These are phyloP conservation scores for Clarireedia hainanense DNA, from an alignment of 2,329 filamentous ascomycete genomes.

Conservation along the genomic window DNA sequence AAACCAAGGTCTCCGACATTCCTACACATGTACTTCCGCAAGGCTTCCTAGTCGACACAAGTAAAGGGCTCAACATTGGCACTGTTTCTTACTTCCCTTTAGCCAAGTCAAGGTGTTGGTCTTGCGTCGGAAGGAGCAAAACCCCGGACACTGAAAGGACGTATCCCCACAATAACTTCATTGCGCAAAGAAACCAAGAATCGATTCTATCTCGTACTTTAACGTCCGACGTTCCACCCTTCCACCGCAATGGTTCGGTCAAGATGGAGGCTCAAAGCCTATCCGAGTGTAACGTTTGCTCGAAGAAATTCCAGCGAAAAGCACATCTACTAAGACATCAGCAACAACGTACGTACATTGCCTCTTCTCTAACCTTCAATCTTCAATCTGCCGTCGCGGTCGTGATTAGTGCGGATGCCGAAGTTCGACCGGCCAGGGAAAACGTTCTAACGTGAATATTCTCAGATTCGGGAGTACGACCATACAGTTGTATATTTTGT, in stretches of 20 bases:
- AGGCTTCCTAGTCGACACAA: neutral
- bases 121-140: slow-evolving; percentile 1
- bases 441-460: neutral
- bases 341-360: slow-evolving; percentile 24
- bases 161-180: slow-evolving; percentile 4
- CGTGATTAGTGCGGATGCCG: neutral
- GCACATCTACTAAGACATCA: slow-evolving; percentile 29
- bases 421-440: neutral
- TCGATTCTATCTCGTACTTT: neutral
- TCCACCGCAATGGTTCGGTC: slow-evolving; percentile 19
- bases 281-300: slow-evolving; percentile 27
- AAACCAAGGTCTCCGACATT: no score
- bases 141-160: neutral
- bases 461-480: slow-evolving; percentile 26
- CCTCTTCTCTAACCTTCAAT: neutral
- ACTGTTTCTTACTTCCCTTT: neutral
- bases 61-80: neutral
- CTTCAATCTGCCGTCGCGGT: neutral
- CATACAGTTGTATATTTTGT: slow-evolving; percentile 30
- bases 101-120: neutral
- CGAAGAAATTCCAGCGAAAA: slow-evolving; percentile 29
- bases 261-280: slow-evolving; percentile 30
- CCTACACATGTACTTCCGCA: neutral
- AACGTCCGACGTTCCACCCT: slow-evolving; percentile 7
- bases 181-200: neutral